These are phyloP conservation scores for Fomitopsis betulina DNA, from an alignment of 1,284 basidiomycete species.

Conservation along the genomic window DNA sequence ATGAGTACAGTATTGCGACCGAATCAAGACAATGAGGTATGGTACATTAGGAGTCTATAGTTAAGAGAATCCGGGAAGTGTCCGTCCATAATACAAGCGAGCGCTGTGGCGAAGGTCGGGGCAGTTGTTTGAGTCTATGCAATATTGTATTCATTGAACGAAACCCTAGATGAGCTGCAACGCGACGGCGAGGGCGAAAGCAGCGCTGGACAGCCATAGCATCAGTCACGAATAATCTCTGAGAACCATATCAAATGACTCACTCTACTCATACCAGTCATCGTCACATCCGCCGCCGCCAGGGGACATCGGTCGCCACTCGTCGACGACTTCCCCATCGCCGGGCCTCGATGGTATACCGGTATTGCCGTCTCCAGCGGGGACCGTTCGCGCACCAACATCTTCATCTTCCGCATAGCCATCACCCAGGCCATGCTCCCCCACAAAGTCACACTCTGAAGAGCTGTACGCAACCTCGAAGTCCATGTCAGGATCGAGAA, in stretches of 20 bases:
- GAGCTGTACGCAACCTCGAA: background rate
- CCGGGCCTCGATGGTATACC: conserved; percentile 9
- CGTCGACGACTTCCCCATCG: conserved; percentile 29
- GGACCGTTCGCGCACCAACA: too few species aligned
- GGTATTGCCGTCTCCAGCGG: conserved; percentile 1
- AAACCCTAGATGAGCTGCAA: too few species aligned
- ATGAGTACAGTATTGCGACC: background rate
- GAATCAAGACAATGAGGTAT: background rate
- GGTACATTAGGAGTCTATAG: background rate
- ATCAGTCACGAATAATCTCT: background rate
- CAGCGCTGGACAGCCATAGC: too few species aligned
- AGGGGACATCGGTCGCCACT: conserved; percentile 35
- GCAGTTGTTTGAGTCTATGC: background rate
- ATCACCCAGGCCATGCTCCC: background rate
- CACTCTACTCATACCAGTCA: conserved; percentile 24
- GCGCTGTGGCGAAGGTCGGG: background rate
- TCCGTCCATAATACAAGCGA: background rate
- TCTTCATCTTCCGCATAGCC: background rate
- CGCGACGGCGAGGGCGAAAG: too few species aligned
- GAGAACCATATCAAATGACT: background rate
- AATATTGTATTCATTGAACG: too few species aligned
- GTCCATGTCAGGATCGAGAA: conserved; percentile 24
- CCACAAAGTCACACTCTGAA: background rate
- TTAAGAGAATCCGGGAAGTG: background rate
- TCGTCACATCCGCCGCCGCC: conserved; percentile 22